A percentile compares a stretch with the other conserved stretches of the same genome.
phyloP scores from a whole-genome alignment of 2,329 filamentous ascomycete species.

The Talaromyces sp. region DNA sequence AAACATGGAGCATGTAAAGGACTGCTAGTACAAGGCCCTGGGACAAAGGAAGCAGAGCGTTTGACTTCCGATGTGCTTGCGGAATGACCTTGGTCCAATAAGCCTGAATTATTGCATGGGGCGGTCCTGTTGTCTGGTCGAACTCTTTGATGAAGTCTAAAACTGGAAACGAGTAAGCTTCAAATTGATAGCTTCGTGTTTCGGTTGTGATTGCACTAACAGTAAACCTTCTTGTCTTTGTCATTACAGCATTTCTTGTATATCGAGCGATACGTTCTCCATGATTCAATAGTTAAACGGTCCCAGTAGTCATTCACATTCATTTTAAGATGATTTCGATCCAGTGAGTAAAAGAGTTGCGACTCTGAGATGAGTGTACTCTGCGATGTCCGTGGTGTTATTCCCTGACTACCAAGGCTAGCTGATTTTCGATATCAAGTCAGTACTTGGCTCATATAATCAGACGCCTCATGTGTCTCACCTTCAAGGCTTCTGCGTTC shows the following conservation, averaged over 20 bases:
- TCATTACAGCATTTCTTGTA: not conserved
- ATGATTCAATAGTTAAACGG: slow-evolving; percentile 1
- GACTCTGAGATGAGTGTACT: not conserved
- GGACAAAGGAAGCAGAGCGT: not conserved
- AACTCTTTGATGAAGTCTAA: slow-evolving; percentile 1
- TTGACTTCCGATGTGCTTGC: not conserved
- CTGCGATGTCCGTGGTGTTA: not conserved
- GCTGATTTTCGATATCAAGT: not conserved
- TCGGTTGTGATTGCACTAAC: not conserved
- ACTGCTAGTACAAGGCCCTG: not conserved
- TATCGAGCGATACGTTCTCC: not conserved
- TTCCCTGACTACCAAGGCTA: not conserved
- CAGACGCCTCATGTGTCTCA: not conserved
- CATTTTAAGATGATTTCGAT: not conserved
- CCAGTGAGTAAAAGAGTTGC: not conserved
- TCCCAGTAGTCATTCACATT: slow-evolving; percentile 4
- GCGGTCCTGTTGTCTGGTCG: not conserved
- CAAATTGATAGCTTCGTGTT: not conserved
- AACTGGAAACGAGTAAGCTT: slow-evolving; percentile 2
- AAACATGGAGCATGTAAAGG: slow-evolving; percentile 10
- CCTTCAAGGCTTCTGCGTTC: not conserved
- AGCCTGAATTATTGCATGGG: not conserved
- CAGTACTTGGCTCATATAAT: not conserved
- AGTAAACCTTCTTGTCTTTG: slow-evolving; percentile 2
- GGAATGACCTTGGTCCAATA: slow-evolving; percentile 11